Conservation (phyloP, 2,329 filamentous ascomycete genomes). For the Diplodia mutila region DNA sequence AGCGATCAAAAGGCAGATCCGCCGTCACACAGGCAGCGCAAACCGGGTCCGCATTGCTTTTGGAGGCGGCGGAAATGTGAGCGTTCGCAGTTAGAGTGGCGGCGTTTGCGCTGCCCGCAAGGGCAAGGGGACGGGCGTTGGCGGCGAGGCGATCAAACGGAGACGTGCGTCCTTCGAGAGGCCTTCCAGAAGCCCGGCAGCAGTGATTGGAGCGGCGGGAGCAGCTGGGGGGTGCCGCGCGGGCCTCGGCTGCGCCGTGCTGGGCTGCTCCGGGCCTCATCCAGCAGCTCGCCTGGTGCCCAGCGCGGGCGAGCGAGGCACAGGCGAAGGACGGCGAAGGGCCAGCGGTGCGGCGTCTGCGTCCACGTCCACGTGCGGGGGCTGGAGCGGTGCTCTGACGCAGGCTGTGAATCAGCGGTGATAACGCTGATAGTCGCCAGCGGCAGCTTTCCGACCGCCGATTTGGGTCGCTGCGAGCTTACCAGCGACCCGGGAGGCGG, state of each 20-base stretch:
- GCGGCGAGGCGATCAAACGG: conserved; percentile 31
- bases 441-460: conserved; percentile 28
- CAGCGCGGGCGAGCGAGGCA: not conserved
- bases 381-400: conserved; percentile 25
- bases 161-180: conserved; percentile 33
- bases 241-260: conserved; percentile 11
- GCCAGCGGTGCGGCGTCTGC: not conserved
- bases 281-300: conserved; percentile 16
- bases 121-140: not conserved
- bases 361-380: conserved; percentile 17
- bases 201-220: conserved; percentile 15
- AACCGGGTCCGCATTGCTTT: conserved; percentile 26
- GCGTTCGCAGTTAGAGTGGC: conserved; percentile 17
- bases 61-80: conserved; percentile 8
- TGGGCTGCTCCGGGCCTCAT: conserved; percentile 8
- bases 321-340: not conserved
- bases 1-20: conserved; percentile 25
- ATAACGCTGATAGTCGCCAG: conserved; percentile 31
- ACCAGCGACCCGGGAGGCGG: conserved; percentile 41
- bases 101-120: conserved; percentile 5
- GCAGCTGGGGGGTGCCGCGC: conserved; percentile 1
- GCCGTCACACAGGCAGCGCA: conserved; percentile 13
- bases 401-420: conserved; percentile 17
- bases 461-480: conserved; percentile 29
- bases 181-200: conserved; percentile 34